A percentile compares a stretch with the other conserved stretches of the same genome.
These are phyloP conservation scores for Leccinum fibrillosum DNA, from an alignment of 768 basidiomycete genomes.

Conservation along the genomic window DNA sequence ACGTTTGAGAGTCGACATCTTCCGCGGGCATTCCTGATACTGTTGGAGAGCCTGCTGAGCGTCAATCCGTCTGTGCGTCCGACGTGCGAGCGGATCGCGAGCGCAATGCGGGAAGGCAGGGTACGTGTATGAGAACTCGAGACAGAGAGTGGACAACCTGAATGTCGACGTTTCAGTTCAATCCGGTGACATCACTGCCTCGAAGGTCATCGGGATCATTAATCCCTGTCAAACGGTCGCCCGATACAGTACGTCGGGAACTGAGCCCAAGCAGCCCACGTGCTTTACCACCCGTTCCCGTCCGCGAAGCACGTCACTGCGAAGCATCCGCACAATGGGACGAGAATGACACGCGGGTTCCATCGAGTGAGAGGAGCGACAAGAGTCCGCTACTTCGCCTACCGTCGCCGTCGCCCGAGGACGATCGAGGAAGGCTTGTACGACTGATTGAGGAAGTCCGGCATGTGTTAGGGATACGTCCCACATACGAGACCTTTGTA, in stretches of 20 bases:
- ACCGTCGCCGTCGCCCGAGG: conserved; percentile 3
- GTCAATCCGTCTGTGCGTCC: conserved; percentile 60
- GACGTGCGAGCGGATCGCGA: conserved; percentile 66
- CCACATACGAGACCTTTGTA: conserved; percentile 20
- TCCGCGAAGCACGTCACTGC: not conserved
- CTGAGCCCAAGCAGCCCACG: conserved; percentile 6
- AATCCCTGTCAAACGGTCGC: conserved; percentile 21
- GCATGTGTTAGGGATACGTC: conserved; percentile 4
- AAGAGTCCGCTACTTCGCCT: conserved; percentile 19
- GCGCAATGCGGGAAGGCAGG: conserved; percentile 66
- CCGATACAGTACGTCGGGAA: conserved; percentile 11
- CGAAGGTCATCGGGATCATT: conserved; percentile 17
- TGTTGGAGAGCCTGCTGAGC: conserved; percentile 71
- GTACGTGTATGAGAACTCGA: conserved; percentile 40
- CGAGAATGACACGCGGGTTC: not conserved
- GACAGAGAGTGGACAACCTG: not conserved
- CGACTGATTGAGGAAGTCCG: not conserved
- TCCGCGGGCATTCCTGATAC: conserved; percentile 63
- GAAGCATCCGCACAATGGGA: conserved; percentile 4
- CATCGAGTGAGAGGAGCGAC: conserved; percentile 1
- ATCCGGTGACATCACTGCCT: conserved; percentile 15
- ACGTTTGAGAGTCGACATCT: conserved; percentile 71
- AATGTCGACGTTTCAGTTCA: conserved; percentile 23
- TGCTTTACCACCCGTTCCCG: conserved; percentile 17
- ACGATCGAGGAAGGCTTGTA: not conserved